Percentiles rank a stretch among this genome's conserved stretches.
These are phyloP conservation scores for Saprolegnia parasitica DNA, from an alignment of 352 stramenopile genomes.

Conservation along the genomic window DNA sequence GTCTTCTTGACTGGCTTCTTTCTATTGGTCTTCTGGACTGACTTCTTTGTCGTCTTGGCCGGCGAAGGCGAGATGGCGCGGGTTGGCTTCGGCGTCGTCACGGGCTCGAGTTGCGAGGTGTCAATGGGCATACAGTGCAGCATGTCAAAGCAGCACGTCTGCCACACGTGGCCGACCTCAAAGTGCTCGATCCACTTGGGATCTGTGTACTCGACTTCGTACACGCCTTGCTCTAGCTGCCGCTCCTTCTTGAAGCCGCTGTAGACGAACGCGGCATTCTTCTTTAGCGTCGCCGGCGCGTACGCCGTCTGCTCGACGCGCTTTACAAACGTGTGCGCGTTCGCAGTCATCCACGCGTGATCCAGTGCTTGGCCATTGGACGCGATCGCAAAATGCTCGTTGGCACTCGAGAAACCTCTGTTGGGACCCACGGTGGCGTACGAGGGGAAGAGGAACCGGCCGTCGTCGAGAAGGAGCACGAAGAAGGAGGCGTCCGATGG, in stretches of 20 bases:
- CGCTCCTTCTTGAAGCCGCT: background rate
- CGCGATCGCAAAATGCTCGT: background rate
- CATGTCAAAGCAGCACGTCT: background rate
- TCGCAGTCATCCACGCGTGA: background rate
- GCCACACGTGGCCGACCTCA: background rate
- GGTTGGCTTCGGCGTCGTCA: constrained; percentile 6
- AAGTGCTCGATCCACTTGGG: background rate
- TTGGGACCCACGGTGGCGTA: background rate
- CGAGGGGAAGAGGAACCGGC: background rate
- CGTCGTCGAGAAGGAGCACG: background rate
- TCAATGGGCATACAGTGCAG: background rate
- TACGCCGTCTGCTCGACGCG: background rate
- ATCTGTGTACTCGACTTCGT: background rate
- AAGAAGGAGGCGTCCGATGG: background rate
- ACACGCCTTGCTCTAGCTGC: background rate
- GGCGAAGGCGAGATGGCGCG: no score
- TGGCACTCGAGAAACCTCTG: background rate
- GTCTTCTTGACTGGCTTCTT: no score
- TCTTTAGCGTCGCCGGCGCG: background rate
- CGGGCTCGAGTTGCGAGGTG: background rate
- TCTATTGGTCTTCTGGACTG: no score
- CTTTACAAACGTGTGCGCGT: background rate
- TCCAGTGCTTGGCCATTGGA: background rate
- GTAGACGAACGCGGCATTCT: background rate
- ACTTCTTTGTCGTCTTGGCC: no score